phyloP scores from a whole-genome alignment of 2,329 filamentous ascomycete species.

The Aspergillus pseudoglaucus region DNA sequence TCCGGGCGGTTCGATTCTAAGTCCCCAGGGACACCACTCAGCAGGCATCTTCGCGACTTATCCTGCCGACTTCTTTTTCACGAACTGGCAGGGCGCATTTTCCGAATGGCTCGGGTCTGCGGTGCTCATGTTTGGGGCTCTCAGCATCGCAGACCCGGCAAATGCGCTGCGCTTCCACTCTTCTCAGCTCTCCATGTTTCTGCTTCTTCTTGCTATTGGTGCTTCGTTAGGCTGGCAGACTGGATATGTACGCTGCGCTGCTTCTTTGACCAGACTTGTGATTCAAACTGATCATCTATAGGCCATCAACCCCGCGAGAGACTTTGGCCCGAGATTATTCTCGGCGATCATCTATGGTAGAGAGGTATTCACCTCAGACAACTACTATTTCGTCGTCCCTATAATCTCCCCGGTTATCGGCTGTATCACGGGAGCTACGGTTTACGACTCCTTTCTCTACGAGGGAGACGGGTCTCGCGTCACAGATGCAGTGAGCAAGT shows the following conservation, averaged over 20 bases:
- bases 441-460: conserved; percentile 21
- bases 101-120: conserved; percentile 21
- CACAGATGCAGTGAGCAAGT: conserved; percentile 19
- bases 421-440: conserved; percentile 20
- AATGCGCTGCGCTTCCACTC: conserved; percentile 20
- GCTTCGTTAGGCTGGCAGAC: conserved; percentile 28
- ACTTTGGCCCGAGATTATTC: conserved; percentile 25
- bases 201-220: conserved; percentile 24
- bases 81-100: conserved; percentile 28
- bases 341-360: conserved; percentile 24
- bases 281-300: conserved; percentile 1
- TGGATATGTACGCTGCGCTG: conserved; percentile 25
- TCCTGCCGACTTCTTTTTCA: conserved; percentile 16
- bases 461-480: conserved; percentile 27
- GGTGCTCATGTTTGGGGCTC: conserved; percentile 24
- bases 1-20: conserved; percentile 23
- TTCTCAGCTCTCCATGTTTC: conserved; percentile 20
- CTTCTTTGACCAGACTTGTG: background rate
- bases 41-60: conserved; percentile 26
- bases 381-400: conserved; percentile 25
- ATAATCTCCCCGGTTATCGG: conserved; percentile 22
- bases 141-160: conserved; percentile 20
- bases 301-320: conserved; percentile 26
- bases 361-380: conserved; percentile 21
- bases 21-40: conserved; percentile 21